A percentile compares a stretch with the other conserved stretches of the same genome.
Conservation (phyloP, 2,329 filamentous ascomycete species). For the Ilyonectria robusta region DNA sequence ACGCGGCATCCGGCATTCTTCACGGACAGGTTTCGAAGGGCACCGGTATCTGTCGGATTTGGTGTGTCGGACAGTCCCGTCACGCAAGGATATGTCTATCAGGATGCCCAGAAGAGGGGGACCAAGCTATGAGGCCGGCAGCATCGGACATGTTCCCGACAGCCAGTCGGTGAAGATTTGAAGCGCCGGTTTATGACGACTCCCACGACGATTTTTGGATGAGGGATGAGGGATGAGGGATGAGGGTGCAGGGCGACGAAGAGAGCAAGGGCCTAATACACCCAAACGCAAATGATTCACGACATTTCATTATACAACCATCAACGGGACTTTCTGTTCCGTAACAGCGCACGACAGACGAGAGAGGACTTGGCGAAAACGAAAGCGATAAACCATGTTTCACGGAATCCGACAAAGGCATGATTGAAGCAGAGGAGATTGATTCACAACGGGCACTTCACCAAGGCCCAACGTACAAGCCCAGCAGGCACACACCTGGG, state of each 20-base stretch:
- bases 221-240: neutral
- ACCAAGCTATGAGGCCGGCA: conserved; percentile 53
- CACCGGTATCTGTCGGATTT: conserved; percentile 57
- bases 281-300: neutral
- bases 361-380: conserved; percentile 5
- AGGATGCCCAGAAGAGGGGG: conserved; percentile 55
- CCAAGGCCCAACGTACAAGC: neutral
- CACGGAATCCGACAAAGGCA: neutral
- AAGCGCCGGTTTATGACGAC: neutral
- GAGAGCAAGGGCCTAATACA: neutral
- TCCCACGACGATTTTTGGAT: neutral
- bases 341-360: neutral
- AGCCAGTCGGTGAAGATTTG: conserved; percentile 9
- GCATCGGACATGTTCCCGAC: conserved; percentile 26
- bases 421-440: neutral
- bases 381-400: conserved; percentile 11
- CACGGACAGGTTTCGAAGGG: conserved; percentile 72
- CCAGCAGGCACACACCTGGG: neutral
- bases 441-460: neutral
- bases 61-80: conserved; percentile 61
- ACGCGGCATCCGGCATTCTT: conserved; percentile 83
- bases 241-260: neutral
- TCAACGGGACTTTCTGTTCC: neutral
- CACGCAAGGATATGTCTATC: conserved; percentile 73
- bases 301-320: neutral